These are phyloP conservation scores for Colletotrichum tropicale DNA, from an alignment of 2,329 filamentous ascomycete genomes.

Conservation along the genomic window DNA sequence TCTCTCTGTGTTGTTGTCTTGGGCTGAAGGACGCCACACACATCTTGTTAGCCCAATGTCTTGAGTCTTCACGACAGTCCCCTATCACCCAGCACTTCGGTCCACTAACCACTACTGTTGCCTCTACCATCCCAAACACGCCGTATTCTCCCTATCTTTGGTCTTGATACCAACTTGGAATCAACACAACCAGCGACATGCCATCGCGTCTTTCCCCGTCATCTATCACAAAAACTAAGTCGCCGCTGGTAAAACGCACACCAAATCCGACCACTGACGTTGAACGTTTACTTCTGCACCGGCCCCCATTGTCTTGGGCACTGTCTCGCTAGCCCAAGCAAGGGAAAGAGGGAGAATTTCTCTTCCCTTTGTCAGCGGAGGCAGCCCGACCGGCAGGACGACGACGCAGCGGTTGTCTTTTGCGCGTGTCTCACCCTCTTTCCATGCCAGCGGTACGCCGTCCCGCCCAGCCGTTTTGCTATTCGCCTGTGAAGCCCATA, in stretches of 20 bases:
- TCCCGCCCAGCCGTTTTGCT: conserved; percentile 8
- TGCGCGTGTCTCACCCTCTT: background rate
- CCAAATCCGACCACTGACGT: background rate
- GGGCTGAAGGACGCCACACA: background rate
- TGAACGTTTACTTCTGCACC: conserved; percentile 2
- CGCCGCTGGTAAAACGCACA: background rate
- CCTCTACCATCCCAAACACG: background rate
- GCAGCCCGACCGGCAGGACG: background rate
- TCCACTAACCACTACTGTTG: background rate
- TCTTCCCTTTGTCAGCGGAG: background rate
- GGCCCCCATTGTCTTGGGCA: background rate
- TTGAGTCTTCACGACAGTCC: background rate
- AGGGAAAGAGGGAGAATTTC: background rate
- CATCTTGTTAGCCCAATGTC: background rate
- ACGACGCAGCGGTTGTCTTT: background rate
- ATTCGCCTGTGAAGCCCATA: background rate
- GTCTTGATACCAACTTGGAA: background rate
- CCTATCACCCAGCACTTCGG: background rate
- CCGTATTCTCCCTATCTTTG: background rate
- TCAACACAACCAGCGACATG: background rate
- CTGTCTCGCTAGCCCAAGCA: conserved; percentile 6
- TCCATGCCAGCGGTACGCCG: conserved; percentile 11
- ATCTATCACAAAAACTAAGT: background rate
- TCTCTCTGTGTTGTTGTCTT: background rate
- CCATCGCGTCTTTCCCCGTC: background rate